Evolutionary conservation across 768 basidiomycete species (phyloP).

Genomic region (Podaxis mareebaensis): DNA sequence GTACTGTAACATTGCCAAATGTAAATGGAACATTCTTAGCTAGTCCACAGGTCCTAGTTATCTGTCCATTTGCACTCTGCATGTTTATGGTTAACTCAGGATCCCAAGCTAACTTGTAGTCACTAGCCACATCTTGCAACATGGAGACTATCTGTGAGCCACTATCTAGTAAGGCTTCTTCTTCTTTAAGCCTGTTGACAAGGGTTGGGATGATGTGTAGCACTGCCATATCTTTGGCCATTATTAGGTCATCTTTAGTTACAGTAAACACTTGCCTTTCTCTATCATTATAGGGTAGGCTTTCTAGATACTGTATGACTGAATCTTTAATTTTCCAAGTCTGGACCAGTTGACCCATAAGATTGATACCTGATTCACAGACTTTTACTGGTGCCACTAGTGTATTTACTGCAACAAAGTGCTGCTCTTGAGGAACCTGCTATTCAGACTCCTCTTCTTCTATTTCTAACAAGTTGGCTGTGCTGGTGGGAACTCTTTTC

Average conservation of each 20-base stretch:
- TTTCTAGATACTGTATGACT: too few species aligned
- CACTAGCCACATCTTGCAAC: conserved; percentile 16
- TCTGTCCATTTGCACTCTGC: conserved; percentile 23
- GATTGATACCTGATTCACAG: too few species aligned
- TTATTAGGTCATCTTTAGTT: neutral
- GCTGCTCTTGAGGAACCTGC: too few species aligned
- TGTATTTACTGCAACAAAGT: too few species aligned
- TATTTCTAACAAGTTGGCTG: neutral
- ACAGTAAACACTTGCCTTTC: too few species aligned
- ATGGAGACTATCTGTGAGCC: conserved; percentile 31
- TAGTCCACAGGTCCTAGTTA: conserved; percentile 9
- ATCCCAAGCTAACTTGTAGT: conserved; percentile 19
- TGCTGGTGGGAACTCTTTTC: neutral
- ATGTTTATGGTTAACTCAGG: conserved; percentile 22
- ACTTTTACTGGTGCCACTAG: too few species aligned
- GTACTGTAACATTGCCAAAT: conserved; percentile 23
- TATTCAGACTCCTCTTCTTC: too few species aligned
- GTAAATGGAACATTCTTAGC: conserved; percentile 22
- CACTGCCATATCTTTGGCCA: conserved; percentile 8
- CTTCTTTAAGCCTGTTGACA: too few species aligned
- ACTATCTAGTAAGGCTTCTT: neutral
- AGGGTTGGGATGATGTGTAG: too few species aligned
- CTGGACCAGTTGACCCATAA: too few species aligned
- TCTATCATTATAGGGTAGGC: too few species aligned
- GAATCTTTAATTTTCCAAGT: neutral